Conservation (phyloP, 306 rosid genomes). For the Vachellia collinsii region DNA sequence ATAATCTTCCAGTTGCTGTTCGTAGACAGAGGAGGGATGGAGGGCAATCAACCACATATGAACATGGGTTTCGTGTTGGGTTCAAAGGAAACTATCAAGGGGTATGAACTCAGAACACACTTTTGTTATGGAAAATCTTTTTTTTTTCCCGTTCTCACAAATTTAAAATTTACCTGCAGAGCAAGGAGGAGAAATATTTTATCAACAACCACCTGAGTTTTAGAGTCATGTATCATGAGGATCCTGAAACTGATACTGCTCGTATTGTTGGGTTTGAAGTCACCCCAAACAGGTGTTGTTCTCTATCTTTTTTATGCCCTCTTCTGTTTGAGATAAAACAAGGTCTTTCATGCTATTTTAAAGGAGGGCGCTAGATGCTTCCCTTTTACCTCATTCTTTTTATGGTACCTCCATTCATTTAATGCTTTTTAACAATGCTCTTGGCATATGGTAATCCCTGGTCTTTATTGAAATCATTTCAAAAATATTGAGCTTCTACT, state of each 20-base stretch:
- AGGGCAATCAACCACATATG: conserved; percentile 85
- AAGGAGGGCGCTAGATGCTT: conserved; percentile 21
- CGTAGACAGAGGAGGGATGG: conserved; percentile 93
- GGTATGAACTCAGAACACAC: conserved; percentile 58
- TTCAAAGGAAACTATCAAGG: conserved; percentile 96
- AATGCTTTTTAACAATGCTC: conserved; percentile 1
- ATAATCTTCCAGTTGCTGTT: conserved; percentile 98
- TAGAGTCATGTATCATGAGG: conserved; percentile 97
- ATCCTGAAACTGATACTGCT: conserved; percentile 84
- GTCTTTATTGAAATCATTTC: conserved; percentile 8
- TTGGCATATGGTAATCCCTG: not conserved
- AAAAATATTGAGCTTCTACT: conserved; percentile 19
- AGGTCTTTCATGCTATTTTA: conserved; percentile 13
- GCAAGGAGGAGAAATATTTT: conserved; percentile 95
- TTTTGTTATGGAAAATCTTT: conserved; percentile 30
- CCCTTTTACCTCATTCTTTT: conserved; percentile 10
- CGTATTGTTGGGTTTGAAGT: conserved; percentile 99
- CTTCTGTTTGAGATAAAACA: conserved; percentile 19
- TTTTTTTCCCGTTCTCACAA: conserved; percentile 17
- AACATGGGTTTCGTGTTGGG: conserved; percentile 95
- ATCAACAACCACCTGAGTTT: conserved; percentile 97
- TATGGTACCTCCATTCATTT: not conserved
- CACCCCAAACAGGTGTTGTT: conserved; percentile 82
- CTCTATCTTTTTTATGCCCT: conserved; percentile 8
- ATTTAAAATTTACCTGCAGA: conserved; percentile 54